Conservation (phyloP, 1,284 basidiomycete genomes). For the Trichosporon ovoides region DNA sequence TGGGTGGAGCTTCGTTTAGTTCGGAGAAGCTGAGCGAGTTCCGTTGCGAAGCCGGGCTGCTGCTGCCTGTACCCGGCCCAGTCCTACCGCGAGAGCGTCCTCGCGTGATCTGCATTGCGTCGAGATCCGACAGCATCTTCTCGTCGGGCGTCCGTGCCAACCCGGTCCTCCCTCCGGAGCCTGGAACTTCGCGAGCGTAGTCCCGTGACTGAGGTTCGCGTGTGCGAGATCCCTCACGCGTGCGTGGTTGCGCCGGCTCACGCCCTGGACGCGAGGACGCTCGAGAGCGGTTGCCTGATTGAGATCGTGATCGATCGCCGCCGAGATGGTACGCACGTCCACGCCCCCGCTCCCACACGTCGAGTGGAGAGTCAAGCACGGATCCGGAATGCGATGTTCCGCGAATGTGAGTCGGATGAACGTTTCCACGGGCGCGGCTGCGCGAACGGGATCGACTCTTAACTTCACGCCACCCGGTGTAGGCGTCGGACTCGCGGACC, state of each 20-base stretch:
- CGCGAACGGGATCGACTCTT: constrained; percentile 31
- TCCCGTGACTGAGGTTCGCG: not conserved
- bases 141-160: not conserved
- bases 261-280: not conserved
- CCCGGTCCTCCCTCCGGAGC: not conserved
- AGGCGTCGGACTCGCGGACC: constrained; percentile 72
- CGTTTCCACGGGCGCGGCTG: not conserved
- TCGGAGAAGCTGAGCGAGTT: not conserved
- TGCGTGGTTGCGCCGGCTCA: not conserved
- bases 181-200: not conserved
- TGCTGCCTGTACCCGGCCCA: not conserved
- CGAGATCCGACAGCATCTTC: not conserved
- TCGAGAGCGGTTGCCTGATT: not conserved
- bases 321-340: not conserved
- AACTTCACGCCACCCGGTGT: constrained; percentile 64
- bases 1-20: not conserved
- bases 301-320: not conserved
- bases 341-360: not conserved
- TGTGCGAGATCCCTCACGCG: not conserved
- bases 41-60: not conserved
- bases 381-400: not conserved
- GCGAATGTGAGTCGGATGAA: not conserved
- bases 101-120: constrained; percentile 2
- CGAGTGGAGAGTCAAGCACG: not conserved
- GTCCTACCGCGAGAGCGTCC: not conserved